Base-by-base conservation (phyloP, 2,329 filamentous ascomycete species). In the Clarireedia monteithiana region DNA sequence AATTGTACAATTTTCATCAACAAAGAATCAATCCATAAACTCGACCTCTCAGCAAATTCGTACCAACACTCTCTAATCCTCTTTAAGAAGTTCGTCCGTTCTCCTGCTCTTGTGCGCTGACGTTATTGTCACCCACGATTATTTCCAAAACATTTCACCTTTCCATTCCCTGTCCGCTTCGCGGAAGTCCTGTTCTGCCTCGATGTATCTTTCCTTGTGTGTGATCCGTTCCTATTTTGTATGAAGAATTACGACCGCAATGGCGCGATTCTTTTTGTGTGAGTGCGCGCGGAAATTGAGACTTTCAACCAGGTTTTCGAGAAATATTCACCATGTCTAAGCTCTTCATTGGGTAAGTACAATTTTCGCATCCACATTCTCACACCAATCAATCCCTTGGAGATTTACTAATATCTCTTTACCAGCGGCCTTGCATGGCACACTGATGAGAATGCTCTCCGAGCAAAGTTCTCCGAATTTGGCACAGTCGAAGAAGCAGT, bases 351-450 rank as follows among this genome's bases (percentile, higher is more conserved):
- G 91, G 91, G 91, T 95, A 80, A 77, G 86, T 70, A 58, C 49
- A 54, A 54, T 23, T 12, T 48, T n/a, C 23, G 48, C 24, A 30
- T 15, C 10, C 14, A 20, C 50, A 27, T 24, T 45, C 36, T 39
- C 26, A 15, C 20, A 24, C 23, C 39, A 23, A 50, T 51, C 24
- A n/a, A 48, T 50, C 17, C 27, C 26, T 50, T 36, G 36, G n/a
- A 26, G 36, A 30, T 46, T 34, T 40, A 36, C 50, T 59, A 34
- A 59, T 34, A 24, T 49, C n/a, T 38, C 23, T 15, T 27, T 44
- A 55, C 14, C 69, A 96, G 92, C 70, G 94, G 94, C 81, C 90
- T 99, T 66, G 90, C 94, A 69, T 99, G 94, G 94, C 91, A 96
- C 77, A 99, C 94, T 62, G 91, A 95, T 73, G 92, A 97, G 75